Evolutionary conservation across 345 rosid species (phyloP).

Genomic region (Gossypium stocksii): DNA sequence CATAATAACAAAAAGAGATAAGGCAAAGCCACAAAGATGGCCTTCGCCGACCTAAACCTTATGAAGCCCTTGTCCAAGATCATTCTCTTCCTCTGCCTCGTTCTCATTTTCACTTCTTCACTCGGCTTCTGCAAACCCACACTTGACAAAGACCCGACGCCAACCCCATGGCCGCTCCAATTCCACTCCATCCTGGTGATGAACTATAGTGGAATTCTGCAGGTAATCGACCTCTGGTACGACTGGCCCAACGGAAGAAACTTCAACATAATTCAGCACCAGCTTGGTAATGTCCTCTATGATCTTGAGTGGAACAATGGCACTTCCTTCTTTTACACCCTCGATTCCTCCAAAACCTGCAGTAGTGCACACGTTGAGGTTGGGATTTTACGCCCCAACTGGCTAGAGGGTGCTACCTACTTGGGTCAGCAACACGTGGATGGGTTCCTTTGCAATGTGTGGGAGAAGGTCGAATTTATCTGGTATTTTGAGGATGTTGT

Average conservation of each 20-base stretch:
- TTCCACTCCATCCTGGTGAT: constrained; percentile 49
- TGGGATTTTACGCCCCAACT: constrained; percentile 57
- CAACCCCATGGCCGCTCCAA: constrained; percentile 48
- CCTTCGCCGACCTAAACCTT: neutral
- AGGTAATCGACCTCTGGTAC: constrained; percentile 57
- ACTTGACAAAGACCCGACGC: constrained; percentile 26
- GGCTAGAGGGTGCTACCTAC: constrained; percentile 53
- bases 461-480: constrained; percentile 62
- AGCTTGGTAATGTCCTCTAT: constrained; percentile 40
- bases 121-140: neutral
- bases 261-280: constrained; percentile 52
- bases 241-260: constrained; percentile 59
- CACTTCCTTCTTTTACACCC: constrained; percentile 48
- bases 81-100: neutral
- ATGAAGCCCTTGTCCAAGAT: constrained; percentile 24
- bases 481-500: constrained; percentile 56
- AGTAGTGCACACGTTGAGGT: constrained; percentile 32
- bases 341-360: constrained; percentile 34
- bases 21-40: constrained; percentile 22
- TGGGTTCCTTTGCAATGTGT: constrained; percentile 53
- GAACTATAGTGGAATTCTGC: constrained; percentile 43
- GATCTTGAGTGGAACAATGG: constrained; percentile 67
- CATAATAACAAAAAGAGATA: neutral
- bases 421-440: constrained; percentile 47
- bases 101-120: neutral